phyloP scores from a whole-genome alignment of 2,329 filamentous ascomycete genomes.

The Microcyclosporella mali region DNA sequence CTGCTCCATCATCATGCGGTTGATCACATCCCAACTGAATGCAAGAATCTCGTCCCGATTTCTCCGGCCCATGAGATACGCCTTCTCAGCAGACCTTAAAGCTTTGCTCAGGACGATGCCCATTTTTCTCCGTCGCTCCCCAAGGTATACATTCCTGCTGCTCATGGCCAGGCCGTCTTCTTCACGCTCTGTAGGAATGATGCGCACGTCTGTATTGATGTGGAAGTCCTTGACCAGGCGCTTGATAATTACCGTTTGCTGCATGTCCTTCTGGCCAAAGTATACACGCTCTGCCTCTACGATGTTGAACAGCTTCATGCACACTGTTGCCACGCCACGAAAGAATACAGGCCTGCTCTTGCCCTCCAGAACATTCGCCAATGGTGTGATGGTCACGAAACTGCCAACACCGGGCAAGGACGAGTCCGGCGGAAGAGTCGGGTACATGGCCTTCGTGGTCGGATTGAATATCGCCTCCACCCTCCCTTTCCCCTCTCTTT shows the following conservation, averaged over 20 bases:
- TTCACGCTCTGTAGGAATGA: slow-evolving; percentile 71
- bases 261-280: slow-evolving; percentile 96
- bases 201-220: slow-evolving; percentile 65
- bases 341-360: slow-evolving; percentile 88
- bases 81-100: slow-evolving; percentile 62
- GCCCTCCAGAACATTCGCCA: slow-evolving; percentile 77
- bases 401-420: slow-evolving; percentile 71
- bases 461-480: slow-evolving; percentile 84
- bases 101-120: slow-evolving; percentile 67
- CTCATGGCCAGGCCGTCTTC: slow-evolving; percentile 80
- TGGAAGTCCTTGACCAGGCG: slow-evolving; percentile 85
- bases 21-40: slow-evolving; percentile 58
- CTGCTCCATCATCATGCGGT: slow-evolving; percentile 55
- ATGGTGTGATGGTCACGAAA: slow-evolving; percentile 85
- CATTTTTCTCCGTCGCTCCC: slow-evolving; percentile 62
- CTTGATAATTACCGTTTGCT: slow-evolving; percentile 86
- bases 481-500: slow-evolving; percentile 49
- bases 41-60: slow-evolving; percentile 63
- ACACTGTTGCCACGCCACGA: slow-evolving; percentile 89
- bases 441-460: slow-evolving; percentile 78
- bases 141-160: slow-evolving; percentile 90
- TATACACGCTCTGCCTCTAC: slow-evolving; percentile 72
- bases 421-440: slow-evolving; percentile 66
- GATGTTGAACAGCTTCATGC: slow-evolving; percentile 88
- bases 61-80: slow-evolving; percentile 52